Evolutionary conservation across 1,139 yeast genomes (phyloP), one percentile per base, ranked within the genome.

Genomic region (Yamadazyma triangularis): DNA sequence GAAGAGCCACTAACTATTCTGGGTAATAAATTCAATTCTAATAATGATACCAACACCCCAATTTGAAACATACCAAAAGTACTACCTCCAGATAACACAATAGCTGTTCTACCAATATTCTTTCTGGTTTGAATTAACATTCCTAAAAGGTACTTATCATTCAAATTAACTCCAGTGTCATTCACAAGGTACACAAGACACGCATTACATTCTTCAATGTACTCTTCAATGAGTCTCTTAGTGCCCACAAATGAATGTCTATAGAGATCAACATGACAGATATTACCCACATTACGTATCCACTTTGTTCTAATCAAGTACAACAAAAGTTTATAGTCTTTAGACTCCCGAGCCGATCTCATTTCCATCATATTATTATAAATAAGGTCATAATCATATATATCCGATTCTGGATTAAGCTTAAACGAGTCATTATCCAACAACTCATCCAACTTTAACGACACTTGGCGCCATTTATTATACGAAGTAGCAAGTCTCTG

Each of bases 21-120:
- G 0, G 99, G 99, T 25, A 91, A 61, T 22, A 89, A 64, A 32
- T 81, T 78, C 28, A 75, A 72, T 44, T 85, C 93, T 29, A 82
- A 60, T 25, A 91, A 65, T 6, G 93, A 84, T 5, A 88, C 77
- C 32, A 89, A 64, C 0, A 91, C 96, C 0, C 99, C 99, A 34
- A 88, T 83, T 45, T 91, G 98, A 42, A 89, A 78, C 31, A 89
- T 64, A 0, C 97, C 98, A 61, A 91, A 84, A 3, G 95, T 84
- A 10, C 95, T 89, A 1, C 99, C 99, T 2, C 99, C 99, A 28
- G 95, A 82, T 31, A 91, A 69, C 19, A 93, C 87, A 28, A 91
- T 63, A 0, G 97, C 98, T 0, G 97, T 89, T 34, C 96, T 67
- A 1, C 99, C 99, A 35, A 86, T 86, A 44, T 89, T 86, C 52